Conservation (phyloP, 257 asterid species). For the Solanum boliviense region DNA sequence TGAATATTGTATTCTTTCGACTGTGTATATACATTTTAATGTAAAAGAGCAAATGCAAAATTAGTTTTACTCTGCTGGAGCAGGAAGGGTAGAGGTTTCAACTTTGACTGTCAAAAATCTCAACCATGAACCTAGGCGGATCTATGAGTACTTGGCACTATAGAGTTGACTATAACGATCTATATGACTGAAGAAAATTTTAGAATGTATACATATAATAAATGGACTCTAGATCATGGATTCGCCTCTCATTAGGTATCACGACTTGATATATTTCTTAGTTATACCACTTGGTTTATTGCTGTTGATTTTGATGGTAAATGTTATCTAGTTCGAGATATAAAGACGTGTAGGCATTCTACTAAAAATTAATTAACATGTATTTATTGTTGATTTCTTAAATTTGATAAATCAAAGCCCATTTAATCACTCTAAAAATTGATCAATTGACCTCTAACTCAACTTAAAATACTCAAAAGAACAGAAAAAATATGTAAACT, state of each 20-base stretch:
- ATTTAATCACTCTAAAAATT: background rate
- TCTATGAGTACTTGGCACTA: background rate
- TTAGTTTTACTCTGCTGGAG: background rate
- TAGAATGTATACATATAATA: background rate
- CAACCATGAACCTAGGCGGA: background rate
- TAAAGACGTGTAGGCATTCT: background rate
- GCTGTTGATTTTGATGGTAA: background rate
- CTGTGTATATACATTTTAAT: background rate
- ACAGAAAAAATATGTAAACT: background rate
- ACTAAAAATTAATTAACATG: background rate
- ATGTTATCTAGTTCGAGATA: background rate
- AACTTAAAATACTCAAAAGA: no score
- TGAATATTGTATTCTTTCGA: slow-evolving; percentile 6
- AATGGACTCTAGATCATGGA: background rate
- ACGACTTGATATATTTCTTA: background rate
- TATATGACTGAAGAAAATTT: background rate
- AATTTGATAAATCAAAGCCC: background rate
- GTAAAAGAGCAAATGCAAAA: background rate
- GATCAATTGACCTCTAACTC: background rate
- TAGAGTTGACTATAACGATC: background rate
- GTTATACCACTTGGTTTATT: background rate
- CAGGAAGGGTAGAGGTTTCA: background rate
- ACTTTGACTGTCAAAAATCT: background rate
- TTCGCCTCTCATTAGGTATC: background rate
- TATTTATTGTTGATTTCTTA: background rate